Conservation (phyloP, 2,329 filamentous ascomycete species). For the Clarireedia paspali region DNA sequence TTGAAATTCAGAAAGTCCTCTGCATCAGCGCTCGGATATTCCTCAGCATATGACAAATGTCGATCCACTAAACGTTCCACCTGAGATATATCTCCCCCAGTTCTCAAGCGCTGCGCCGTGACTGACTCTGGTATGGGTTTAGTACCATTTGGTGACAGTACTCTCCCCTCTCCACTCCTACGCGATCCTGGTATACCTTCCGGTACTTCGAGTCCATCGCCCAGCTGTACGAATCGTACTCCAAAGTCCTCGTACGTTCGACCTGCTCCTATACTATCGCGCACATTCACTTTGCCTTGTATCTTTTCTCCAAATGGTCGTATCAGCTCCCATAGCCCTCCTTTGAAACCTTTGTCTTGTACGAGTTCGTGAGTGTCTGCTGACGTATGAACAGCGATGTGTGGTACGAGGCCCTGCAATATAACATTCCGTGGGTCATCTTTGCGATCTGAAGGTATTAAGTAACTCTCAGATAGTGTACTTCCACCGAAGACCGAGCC, state of each 20-base stretch:
- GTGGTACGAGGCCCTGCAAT: constrained; percentile 78
- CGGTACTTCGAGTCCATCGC: constrained; percentile 46
- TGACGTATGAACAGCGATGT: constrained; percentile 82
- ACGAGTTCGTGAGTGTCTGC: constrained; percentile 75
- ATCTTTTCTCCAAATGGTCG: constrained; percentile 86
- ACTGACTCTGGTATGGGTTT: constrained; percentile 13
- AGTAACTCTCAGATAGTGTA: constrained; percentile 27
- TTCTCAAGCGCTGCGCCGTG: constrained; percentile 19
- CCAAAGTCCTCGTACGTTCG: constrained; percentile 83
- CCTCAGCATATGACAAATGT: constrained; percentile 70
- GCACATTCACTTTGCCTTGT: constrained; percentile 78
- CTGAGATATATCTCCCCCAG: constrained; percentile 50
- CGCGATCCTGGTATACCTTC: constrained; percentile 33
- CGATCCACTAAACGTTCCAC: constrained; percentile 76
- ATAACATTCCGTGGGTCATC: constrained; percentile 58
- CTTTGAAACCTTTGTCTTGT: constrained; percentile 73
- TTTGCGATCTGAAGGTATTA: constrained; percentile 17
- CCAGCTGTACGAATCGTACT: constrained; percentile 73
- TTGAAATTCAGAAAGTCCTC: constrained; percentile 33
- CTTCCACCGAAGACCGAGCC: constrained; percentile 49
- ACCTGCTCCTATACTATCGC: constrained; percentile 83
- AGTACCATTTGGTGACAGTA: constrained; percentile 16
- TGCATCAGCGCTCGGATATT: constrained; percentile 21
- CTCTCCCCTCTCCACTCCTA: constrained; percentile 26
- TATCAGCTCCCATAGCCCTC: constrained; percentile 76